Conservation (phyloP, 2,329 filamentous ascomycete species). For the Phoma sp. region DNA sequence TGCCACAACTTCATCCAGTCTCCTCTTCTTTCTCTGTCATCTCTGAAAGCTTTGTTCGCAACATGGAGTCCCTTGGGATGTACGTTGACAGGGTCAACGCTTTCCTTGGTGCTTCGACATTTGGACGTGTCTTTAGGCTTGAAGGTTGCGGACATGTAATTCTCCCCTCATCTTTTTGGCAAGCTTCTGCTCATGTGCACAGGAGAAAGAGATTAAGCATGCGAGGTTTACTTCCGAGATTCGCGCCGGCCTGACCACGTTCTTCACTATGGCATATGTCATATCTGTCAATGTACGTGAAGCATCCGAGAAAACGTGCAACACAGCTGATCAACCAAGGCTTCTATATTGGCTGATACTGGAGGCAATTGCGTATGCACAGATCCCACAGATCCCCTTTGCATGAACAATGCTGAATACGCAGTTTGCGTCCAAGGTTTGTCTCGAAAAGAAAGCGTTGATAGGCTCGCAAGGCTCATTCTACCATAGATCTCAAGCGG, state of each 20-base stretch:
- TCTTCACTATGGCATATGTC: conserved; percentile 56
- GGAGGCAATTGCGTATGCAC: conserved; percentile 78
- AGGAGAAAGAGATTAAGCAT: conserved; percentile 74
- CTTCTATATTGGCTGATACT: conserved; percentile 15
- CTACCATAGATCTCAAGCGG: conserved; percentile 63
- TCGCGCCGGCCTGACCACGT: conserved; percentile 78
- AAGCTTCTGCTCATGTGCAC: conserved; percentile 17
- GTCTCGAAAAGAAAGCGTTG: background rate
- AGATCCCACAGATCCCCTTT: conserved; percentile 56
- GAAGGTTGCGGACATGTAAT: conserved; percentile 83
- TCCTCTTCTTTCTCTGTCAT: background rate
- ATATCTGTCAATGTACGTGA: conserved; percentile 38
- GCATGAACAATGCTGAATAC: conserved; percentile 63
- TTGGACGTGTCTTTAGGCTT: conserved; percentile 67
- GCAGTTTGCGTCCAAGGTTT: conserved; percentile 59
- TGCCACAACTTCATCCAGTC: background rate
- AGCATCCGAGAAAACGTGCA: background rate
- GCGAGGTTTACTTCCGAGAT: conserved; percentile 84
- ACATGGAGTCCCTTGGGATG: conserved; percentile 32
- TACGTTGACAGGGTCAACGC: conserved; percentile 31
- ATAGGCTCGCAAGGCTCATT: background rate
- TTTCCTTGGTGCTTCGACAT: conserved; percentile 40
- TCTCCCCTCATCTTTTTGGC: conserved; percentile 22
- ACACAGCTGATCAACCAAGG: background rate
- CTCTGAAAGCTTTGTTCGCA: conserved; percentile 1